These are phyloP conservation scores for Backusella parvicylindrica DNA, from an alignment of 192 early-diverging fungal genomes.

Conservation along the genomic window DNA sequence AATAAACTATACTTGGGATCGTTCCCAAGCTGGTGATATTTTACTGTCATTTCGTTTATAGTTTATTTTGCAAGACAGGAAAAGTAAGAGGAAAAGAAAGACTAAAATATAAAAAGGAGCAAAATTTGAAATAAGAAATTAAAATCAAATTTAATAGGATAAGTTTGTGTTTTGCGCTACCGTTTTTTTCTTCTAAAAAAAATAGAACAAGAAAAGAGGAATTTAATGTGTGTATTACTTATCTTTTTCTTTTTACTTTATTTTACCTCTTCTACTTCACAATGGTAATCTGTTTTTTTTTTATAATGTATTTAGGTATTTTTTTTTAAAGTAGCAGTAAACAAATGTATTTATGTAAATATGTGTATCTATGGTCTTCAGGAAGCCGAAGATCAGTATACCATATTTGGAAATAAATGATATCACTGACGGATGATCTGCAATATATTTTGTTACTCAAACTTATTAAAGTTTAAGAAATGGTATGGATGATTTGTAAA, in stretches of 20 bases:
- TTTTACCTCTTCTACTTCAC: neutral
- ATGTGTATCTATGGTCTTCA: neutral
- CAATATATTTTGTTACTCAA: neutral
- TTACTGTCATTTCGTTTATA: neutral
- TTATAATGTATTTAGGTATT: neutral
- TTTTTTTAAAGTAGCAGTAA: neutral
- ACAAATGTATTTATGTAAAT: neutral
- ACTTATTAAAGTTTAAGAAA: neutral
- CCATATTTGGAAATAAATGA: slow-evolving; percentile 1
- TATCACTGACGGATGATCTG: neutral
- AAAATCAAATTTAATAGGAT: neutral
- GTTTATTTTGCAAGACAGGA: neutral
- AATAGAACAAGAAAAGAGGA: neutral
- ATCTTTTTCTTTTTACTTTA: neutral
- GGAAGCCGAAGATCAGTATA: neutral
- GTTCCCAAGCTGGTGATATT: neutral
- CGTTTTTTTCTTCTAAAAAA: neutral
- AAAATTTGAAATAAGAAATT: neutral
- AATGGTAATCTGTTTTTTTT: neutral
- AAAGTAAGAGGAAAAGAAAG: neutral
- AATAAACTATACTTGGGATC: neutral
- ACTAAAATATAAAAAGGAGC: neutral
- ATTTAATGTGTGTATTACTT: neutral
- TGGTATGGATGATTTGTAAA: neutral
- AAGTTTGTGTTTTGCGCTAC: neutral